Base-by-base conservation (phyloP, 441 rosid species). In the Brassica balearica region DNA sequence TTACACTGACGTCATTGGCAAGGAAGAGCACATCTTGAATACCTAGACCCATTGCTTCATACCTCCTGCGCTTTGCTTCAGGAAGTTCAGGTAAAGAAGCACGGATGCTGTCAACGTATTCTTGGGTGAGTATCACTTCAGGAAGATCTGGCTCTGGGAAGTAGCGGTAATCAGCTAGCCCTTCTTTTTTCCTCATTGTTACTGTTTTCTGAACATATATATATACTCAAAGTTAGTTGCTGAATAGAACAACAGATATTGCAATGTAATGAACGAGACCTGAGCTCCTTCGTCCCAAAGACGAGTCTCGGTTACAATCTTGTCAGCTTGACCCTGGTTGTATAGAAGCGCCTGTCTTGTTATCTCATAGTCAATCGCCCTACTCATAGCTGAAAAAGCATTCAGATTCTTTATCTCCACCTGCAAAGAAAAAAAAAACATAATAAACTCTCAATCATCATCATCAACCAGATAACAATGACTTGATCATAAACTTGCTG, bases 81-180 rank as follows among this genome's bases (percentile, higher is more conserved):
- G 98, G 98, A 83, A 93, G 94, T 82, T 95, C 98, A 0, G 98
- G 99, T 86, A 90, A 84, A 74, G 91, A 88, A 79, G 80, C 73
- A 22, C 25, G 72, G 58, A 92, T 88, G 74, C 82, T 79, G 76
- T 93, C 87, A 27, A 95, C 81, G 56, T 85, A 95, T 22, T 87
- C 97, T 83, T 90, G 71, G 38, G 86, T 80, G 46, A 95, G 89
- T 80, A 85, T 78, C 77, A 95, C 96, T 84, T 86, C 94, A 46
- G 98, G 96, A 79, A 95, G 89, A 84, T 95, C 98, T 62, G 98
- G 99, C 85, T 95, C 99, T 4, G 98, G 98, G 77, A 95, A 95
- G 84, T 93, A 93, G 6, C 95, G 85, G 80, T 95, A 95, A 88
- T 93, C 97, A 71, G 99, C 81, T 75, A 95, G 96, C 80, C 98